phyloP scores from a whole-genome alignment of 352 stramenopile species.

The Globisporangium radiosum region DNA sequence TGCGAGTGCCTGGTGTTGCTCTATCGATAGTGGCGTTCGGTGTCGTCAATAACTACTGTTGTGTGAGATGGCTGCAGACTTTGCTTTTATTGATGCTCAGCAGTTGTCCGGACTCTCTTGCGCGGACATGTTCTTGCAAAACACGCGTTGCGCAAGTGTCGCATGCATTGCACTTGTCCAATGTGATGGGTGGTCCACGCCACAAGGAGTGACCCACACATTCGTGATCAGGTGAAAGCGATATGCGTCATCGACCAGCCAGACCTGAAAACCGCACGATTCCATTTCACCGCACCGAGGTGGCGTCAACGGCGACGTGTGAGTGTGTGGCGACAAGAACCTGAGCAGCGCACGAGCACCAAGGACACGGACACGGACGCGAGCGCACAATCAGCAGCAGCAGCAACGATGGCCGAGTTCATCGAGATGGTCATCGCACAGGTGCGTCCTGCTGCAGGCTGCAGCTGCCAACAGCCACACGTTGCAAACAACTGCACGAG shows the following conservation, averaged over 20 bases:
- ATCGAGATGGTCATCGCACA: slow-evolving; percentile 81
- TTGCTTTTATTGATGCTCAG: too few species aligned
- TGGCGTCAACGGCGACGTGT: background rate
- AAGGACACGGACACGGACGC: background rate
- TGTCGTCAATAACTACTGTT: too few species aligned
- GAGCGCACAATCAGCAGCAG: background rate
- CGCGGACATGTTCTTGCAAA: too few species aligned
- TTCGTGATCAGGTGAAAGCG: background rate
- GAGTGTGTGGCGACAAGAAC: background rate
- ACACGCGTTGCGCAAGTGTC: background rate
- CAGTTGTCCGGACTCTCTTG: too few species aligned
- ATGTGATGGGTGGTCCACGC: too few species aligned
- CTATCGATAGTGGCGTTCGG: too few species aligned
- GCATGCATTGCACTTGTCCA: background rate
- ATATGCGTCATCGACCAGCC: background rate
- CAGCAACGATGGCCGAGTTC: slow-evolving; percentile 60
- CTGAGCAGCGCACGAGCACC: background rate
- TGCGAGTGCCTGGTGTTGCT: too few species aligned
- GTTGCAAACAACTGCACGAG: background rate
- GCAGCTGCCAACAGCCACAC: slow-evolving; percentile 1
- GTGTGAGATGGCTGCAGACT: too few species aligned
- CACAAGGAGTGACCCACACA: background rate
- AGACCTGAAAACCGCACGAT: background rate
- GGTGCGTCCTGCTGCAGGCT: slow-evolving; percentile 21
- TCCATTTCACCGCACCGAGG: background rate